Evolutionary conservation across 768 basidiomycete genomes (phyloP).

Genomic region (Rhizopogon rudus): DNA sequence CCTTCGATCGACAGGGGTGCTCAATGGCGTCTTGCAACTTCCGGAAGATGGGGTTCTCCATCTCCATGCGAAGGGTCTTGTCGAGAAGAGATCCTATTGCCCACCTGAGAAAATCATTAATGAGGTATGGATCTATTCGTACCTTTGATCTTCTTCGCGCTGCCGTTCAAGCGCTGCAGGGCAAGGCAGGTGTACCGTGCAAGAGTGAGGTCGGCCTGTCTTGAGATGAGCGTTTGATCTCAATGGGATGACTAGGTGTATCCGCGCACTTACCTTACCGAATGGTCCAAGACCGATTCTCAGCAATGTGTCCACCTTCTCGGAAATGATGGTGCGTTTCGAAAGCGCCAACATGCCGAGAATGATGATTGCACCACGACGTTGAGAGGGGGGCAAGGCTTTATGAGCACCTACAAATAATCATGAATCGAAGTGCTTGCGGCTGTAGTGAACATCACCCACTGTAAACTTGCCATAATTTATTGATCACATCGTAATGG

Average conservation of each 20-base stretch:
- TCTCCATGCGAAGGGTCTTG: conserved; percentile 79
- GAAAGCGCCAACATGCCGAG: conserved; percentile 96
- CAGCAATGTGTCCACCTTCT: conserved; percentile 80
- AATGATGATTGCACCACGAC: conserved; percentile 93
- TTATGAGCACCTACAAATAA: conserved; percentile 57
- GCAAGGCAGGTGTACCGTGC: conserved; percentile 94
- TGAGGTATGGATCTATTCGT: conserved; percentile 1
- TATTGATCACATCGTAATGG: conserved; percentile 78
- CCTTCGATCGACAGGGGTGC: conserved; percentile 73
- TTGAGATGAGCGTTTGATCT: not conserved
- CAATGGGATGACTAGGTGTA: not conserved
- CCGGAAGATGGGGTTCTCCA: conserved; percentile 82
- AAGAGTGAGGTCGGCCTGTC: conserved; percentile 79
- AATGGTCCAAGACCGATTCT: conserved; percentile 80
- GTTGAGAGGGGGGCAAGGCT: conserved; percentile 73
- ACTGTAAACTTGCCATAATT: conserved; percentile 98
- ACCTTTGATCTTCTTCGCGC: conserved; percentile 97
- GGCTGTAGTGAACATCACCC: conserved; percentile 22
- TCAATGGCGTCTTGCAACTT: conserved; percentile 81
- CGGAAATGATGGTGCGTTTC: conserved; percentile 68
- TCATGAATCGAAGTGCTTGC: not conserved
- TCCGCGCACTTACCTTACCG: conserved; percentile 58
- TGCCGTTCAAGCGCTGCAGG: conserved; percentile 87
- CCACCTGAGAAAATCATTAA: not conserved
- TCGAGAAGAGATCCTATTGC: conserved; percentile 76